Percentiles rank a stretch among this genome's conserved stretches.
Evolutionary conservation across 257 asterid genomes (phyloP).

Genomic region (Avicennia marina): DNA sequence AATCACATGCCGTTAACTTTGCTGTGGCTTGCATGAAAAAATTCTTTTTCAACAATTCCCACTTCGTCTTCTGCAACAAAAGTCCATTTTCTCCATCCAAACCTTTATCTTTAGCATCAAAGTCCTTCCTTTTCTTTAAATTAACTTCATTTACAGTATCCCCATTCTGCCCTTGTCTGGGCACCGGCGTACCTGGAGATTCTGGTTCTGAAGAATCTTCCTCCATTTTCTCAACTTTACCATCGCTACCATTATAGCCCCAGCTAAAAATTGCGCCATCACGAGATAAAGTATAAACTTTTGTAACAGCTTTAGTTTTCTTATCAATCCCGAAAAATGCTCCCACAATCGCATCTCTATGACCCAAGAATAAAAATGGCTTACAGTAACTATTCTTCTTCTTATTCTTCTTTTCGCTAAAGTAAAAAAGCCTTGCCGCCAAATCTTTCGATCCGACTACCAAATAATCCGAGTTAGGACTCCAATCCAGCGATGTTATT

Average conservation of each 20-base stretch:
- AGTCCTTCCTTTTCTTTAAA: constrained; percentile 51
- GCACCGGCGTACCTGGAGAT: constrained; percentile 83
- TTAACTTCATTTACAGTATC: constrained; percentile 24
- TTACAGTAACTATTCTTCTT: constrained; percentile 32
- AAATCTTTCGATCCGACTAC: constrained; percentile 82
- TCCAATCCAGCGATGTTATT: constrained; percentile 74
- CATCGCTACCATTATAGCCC: constrained; percentile 37
- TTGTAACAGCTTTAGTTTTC: constrained; percentile 42
- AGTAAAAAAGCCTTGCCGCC: constrained; percentile 68
- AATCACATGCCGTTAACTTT: constrained; percentile 70
- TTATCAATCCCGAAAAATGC: constrained; percentile 72
- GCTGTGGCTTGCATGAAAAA: constrained; percentile 83
- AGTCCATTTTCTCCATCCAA: constrained; percentile 33
- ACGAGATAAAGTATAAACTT: constrained; percentile 69
- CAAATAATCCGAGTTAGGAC: constrained; percentile 65
- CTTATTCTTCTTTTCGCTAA: constrained; percentile 31
- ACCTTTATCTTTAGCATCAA: constrained; percentile 35
- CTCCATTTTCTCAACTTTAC: constrained; percentile 26
- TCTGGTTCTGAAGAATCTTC: constrained; percentile 58
- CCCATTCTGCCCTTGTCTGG: constrained; percentile 28
- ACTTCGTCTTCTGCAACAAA: constrained; percentile 49
- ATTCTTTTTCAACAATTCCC: constrained; percentile 79
- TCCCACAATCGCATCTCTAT: constrained; percentile 76
- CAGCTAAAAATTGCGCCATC: constrained; percentile 86
- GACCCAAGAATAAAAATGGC: constrained; percentile 80